Percentiles rank a stretch among this genome's conserved stretches.
These are phyloP conservation scores for Lachnellula subtilissima DNA, from an alignment of 2,329 filamentous ascomycete species.

Conservation along the genomic window DNA sequence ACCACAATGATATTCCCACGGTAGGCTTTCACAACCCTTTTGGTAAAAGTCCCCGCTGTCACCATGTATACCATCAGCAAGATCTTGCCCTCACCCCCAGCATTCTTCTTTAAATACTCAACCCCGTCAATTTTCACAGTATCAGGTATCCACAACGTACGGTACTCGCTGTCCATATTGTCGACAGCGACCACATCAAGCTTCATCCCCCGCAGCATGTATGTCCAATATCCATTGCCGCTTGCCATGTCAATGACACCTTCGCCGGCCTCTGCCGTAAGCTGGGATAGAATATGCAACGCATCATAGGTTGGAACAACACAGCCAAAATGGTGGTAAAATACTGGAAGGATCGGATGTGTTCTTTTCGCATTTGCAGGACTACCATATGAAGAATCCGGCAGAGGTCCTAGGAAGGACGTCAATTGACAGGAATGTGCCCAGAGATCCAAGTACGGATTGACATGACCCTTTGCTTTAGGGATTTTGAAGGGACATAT, in stretches of 20 bases:
- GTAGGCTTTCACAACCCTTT: constrained; percentile 55
- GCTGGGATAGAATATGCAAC: constrained; percentile 52
- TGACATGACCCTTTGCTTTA: constrained; percentile 45
- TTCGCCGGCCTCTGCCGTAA: constrained; percentile 38
- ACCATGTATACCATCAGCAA: constrained; percentile 70
- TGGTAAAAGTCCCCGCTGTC: constrained; percentile 60
- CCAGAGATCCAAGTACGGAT: constrained; percentile 67
- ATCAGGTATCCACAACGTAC: constrained; percentile 64
- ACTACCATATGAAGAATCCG: constrained; percentile 36
- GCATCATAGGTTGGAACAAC: constrained; percentile 64
- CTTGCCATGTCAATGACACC: constrained; percentile 62
- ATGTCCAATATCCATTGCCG: constrained; percentile 73
- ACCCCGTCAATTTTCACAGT: constrained; percentile 59
- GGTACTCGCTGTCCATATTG: constrained; percentile 62
- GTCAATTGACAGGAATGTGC: constrained; percentile 54
- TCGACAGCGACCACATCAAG: constrained; percentile 57
- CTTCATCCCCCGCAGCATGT: constrained; percentile 59
- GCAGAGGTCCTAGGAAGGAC: constrained; percentile 61
- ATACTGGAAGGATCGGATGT: constrained; percentile 66
- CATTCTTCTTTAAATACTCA: constrained; percentile 48
- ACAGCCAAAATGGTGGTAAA: constrained; percentile 78
- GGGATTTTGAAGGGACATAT: constrained; percentile 41
- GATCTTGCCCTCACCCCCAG: constrained; percentile 50
- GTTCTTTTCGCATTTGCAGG: constrained; percentile 48
- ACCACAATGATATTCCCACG: constrained; percentile 61